Evolutionary conservation across 2,329 filamentous ascomycete species (phyloP).

Genomic region (Davidsoniella eucalypti): DNA sequence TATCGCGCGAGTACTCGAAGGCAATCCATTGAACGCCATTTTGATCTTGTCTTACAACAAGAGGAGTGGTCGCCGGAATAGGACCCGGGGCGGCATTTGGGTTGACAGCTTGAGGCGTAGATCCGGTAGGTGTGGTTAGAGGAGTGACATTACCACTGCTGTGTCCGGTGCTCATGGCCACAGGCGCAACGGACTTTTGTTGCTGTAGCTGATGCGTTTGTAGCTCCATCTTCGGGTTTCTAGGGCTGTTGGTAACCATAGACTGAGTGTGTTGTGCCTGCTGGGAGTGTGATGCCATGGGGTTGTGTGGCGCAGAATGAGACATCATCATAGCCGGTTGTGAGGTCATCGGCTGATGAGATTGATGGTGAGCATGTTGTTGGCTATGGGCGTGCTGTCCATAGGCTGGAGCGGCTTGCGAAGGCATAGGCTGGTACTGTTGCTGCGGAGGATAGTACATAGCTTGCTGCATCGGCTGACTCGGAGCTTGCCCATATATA

Average conservation of each 20-base stretch:
- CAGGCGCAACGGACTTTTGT: constrained; percentile 27
- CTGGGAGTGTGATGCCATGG: constrained; percentile 40
- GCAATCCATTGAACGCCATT: constrained; percentile 98
- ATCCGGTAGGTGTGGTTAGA: constrained; percentile 29
- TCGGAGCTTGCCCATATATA: constrained; percentile 65
- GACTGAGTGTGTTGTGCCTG: constrained; percentile 36
- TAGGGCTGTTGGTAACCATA: constrained; percentile 41
- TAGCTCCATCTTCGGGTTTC: constrained; percentile 45
- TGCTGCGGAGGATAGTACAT: constrained; percentile 58
- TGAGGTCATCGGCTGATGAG: constrained; percentile 43
- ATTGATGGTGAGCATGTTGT: constrained; percentile 35
- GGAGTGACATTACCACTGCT: constrained; percentile 17
- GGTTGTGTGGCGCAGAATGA: constrained; percentile 39
- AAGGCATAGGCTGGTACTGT: constrained; percentile 49
- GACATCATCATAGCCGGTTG: constrained; percentile 53
- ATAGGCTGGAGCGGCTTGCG: constrained; percentile 46
- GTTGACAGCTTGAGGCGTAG: constrained; percentile 44
- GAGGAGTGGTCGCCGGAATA: constrained; percentile 87
- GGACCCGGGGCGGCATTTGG: constrained; percentile 87
- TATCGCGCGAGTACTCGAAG: constrained; percentile 91
- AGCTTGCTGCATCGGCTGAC: constrained; percentile 61
- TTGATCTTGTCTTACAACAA: constrained; percentile 85
- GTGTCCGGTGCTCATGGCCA: constrained; percentile 23
- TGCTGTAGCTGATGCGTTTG: constrained; percentile 48
- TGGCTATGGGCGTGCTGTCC: constrained; percentile 40